Base-by-base conservation (phyloP, 305 asterid genomes). In the Fraxinus floribunda region DNA sequence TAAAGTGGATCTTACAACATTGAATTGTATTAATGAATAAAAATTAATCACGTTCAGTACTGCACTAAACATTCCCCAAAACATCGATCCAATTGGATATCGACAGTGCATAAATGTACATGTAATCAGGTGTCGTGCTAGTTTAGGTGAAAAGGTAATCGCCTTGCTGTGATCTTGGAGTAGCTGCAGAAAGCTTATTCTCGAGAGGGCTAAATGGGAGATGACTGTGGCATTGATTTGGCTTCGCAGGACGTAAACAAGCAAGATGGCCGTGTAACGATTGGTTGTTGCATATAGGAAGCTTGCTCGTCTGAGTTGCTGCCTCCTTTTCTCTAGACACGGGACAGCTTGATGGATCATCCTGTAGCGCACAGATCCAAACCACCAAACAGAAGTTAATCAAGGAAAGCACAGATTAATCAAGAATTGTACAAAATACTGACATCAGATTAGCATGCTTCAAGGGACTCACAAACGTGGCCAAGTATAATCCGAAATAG, bases 201-300 rank as follows among this genome's bases (percentile, higher is more conserved):
- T 90, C 90, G 82, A 87, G 26, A 10, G 93, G 32, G 18, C 89
- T 86, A 66, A 90, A 87, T 3, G 93, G 91, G 16, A 84, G 35
- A 76, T 82, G 90, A 46, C 26, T 15, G 11, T 35, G 66, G 60
- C 83, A 72, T 41, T 82, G 87, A 66, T 49, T 30, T 30, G 88
- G 86, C 88, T 89, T 90, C 81, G 75, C 80, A 5, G 91, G 93
- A 35, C 93, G 93, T 79, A 93, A 81, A 64, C 96, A 90, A 83
- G 93, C 97, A 3, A 94, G 82, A 85, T 83, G 93, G 16, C 95
- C 88, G 0, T 75, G 80, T 38, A 22, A 22, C 30, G 86, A 70
- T 77, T 87, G 90, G 89, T 85, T 91, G 89, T 90, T 91, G 91
- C 93, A 91, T 16, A 86, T 79, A 0, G 98, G 98, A 64, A 94